Evolutionary conservation across 2,329 filamentous ascomycete species (phyloP), one percentile per base, ranked within the genome.

Genomic region (Calonectria hawksworthii): DNA sequence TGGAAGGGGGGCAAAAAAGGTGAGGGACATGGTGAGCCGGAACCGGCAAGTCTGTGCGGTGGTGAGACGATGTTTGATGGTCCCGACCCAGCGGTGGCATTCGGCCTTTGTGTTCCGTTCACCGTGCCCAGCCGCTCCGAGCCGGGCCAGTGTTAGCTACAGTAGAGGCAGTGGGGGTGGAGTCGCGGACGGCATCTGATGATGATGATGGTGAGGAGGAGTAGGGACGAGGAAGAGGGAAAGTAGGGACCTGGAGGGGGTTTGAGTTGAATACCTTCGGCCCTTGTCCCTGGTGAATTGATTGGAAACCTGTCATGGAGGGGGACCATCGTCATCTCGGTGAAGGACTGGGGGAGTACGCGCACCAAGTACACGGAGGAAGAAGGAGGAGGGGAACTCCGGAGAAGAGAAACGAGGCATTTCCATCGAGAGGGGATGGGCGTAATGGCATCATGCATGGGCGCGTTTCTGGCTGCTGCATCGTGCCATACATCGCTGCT

Each of bases 361-460:
- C 28, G 23, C 56, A 63, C 7, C 56, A 63, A 63, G 56, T 9
- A 61, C 56, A 23, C 56, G 54, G 54, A 59, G 54, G 54, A 59
- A 36, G 51, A 30, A 30, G n/a, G 56, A 63, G 23, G 34, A 63
- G 56, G 56, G 34, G 36, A 63, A 63, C 13, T 63, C 56, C 23
- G 56, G 56, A 41, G 56, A 23, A 13, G 21, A 23, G 56, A 26
- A 47, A 47, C 66, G 72, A 70, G 66, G 72, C 50, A 73, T 70
- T 70, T 73, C 66, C n/a, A 41, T 47, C 38, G 36, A 56, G 32
- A 64, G 67, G 68, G 65, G 44, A 70, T n/a, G 68, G 52, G 51
- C 68, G 65, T 34, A 69, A 74, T 77, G 78, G 77, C 72, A 75
- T 79, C 75, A 78, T 80, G 67, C 70, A 74, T 70, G 65, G 67